Evolutionary conservation across 805 yeast genomes (phyloP).

Genomic region (Sungouiozyma ichnusensis): DNA sequence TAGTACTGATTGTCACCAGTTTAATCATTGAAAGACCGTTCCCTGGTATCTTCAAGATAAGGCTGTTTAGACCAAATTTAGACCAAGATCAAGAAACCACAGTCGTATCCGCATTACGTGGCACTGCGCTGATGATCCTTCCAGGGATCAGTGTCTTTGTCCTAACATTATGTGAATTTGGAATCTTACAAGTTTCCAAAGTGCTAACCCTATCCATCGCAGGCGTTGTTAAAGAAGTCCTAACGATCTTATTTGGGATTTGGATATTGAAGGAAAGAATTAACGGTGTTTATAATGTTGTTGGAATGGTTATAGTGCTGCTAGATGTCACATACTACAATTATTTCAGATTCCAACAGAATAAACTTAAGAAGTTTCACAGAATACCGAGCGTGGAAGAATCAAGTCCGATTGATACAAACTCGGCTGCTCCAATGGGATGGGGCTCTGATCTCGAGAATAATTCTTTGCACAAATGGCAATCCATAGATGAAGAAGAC

Average conservation of each 20-base stretch:
- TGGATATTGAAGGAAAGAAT: constrained; percentile 67
- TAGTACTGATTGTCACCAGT: constrained; percentile 52
- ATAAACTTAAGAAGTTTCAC: constrained; percentile 1
- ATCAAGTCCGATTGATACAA: neutral
- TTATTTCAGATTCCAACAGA: constrained; percentile 39
- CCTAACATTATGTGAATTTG: constrained; percentile 83
- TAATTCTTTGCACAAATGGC: neutral
- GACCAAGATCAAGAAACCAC: constrained; percentile 4
- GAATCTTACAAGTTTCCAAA: constrained; percentile 68
- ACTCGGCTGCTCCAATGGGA: neutral
- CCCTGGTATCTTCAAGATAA: constrained; percentile 17
- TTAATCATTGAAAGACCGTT: constrained; percentile 53
- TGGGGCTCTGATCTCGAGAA: neutral
- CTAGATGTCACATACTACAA: constrained; percentile 79
- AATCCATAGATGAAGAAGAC: neutral
- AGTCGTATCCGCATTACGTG: constrained; percentile 33
- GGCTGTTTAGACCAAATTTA: constrained; percentile 13
- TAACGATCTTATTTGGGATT: constrained; percentile 63
- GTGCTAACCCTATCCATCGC: constrained; percentile 81
- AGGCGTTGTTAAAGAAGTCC: constrained; percentile 85
- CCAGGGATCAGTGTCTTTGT: constrained; percentile 86
- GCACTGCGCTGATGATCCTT: constrained; percentile 49
- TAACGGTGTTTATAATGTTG: constrained; percentile 46
- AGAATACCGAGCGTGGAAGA: neutral
- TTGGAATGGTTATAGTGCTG: constrained; percentile 69